Percentiles rank a stretch among this genome's conserved stretches.
Evolutionary conservation across 164 flowering plant genomes (phyloP).

Genomic region (Malania oleifera): DNA sequence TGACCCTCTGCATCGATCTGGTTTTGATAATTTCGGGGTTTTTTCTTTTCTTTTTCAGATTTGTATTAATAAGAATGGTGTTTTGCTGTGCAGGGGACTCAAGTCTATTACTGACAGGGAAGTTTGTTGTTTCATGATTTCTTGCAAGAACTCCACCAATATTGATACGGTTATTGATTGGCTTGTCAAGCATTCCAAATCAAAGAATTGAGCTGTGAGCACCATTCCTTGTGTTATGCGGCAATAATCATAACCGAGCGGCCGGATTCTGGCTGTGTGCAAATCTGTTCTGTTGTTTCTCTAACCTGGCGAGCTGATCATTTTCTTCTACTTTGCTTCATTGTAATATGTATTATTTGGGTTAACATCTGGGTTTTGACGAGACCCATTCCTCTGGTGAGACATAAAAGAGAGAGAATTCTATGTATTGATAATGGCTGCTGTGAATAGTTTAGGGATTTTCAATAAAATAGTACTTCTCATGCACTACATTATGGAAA

Average conservation of each 20-base stretch:
- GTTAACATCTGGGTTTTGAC: too few relatives aligned
- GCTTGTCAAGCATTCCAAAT: conserved; percentile 58
- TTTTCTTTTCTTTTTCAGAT: not conserved
- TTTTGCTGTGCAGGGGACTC: conserved; percentile 37
- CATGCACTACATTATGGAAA: too few relatives aligned
- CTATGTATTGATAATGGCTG: too few relatives aligned
- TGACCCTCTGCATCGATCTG: not conserved
- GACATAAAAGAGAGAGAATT: too few relatives aligned
- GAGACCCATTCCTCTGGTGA: too few relatives aligned
- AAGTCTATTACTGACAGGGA: conserved; percentile 40
- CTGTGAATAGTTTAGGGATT: too few relatives aligned
- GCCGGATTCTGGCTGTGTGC: too few relatives aligned
- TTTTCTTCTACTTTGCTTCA: not conserved
- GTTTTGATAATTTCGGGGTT: not conserved
- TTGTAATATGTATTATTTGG: too few relatives aligned
- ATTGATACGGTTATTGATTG: conserved; percentile 51
- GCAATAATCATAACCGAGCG: not conserved
- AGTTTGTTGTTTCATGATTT: conserved; percentile 57
- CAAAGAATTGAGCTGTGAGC: conserved; percentile 38
- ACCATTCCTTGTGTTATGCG: not conserved
- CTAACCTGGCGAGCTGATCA: not conserved
- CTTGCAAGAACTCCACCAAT: conserved; percentile 60
- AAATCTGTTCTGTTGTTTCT: too few relatives aligned
- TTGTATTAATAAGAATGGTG: not conserved
- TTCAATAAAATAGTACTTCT: too few relatives aligned